Base-by-base conservation (phyloP, 2,329 filamentous ascomycete genomes). In the Fusarium foetens region DNA sequence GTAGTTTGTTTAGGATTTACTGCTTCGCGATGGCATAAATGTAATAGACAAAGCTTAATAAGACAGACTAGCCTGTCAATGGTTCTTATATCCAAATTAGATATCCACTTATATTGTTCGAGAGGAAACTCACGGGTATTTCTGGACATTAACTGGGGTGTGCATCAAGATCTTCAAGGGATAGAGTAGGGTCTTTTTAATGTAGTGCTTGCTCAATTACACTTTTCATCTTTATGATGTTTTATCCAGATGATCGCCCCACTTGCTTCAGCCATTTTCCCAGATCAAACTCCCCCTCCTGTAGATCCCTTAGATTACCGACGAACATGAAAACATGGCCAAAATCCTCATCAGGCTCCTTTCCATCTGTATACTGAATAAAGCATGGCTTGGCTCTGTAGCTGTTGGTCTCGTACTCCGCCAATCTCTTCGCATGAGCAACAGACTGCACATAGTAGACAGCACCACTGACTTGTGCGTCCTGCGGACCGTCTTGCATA, bases 381-480 rank as follows among this genome's bases (percentile, higher is more conserved):
- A 52, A 14, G 7, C 62, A 66, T 27, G 52, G 39, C 3, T 14
- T 23, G 0, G 19, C 12, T 8, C 0, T 21, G 5, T 66, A 66
- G 45, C 17, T 66, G 2, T 41, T 66, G 5, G 63, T 66, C 39
- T 66, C 51, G 6, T 66, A 66, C 7, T 66, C 51, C 1, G 43
- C 43, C 19, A 66, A 45, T 3, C 61, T 33, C 14, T 66, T 66
- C 1, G 38, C 61, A 21, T 66, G 5, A 1, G 61, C 23, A 17
- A 23, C 11, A 12, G 63, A 66, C 14, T 46, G 51, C 13, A 66
- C 52, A 9, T 38, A 1, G 16, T 52, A 66, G 0, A 27, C 63
- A 2, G 9, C 5, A 11, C 63, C 63, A 17, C 6, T 5, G 17
- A 66, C 63, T 25, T 66, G 2, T 14, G 27, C 52, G 25, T 16